Base-by-base conservation (phyloP, 441 rosid species). In the Populus tomentosa region DNA sequence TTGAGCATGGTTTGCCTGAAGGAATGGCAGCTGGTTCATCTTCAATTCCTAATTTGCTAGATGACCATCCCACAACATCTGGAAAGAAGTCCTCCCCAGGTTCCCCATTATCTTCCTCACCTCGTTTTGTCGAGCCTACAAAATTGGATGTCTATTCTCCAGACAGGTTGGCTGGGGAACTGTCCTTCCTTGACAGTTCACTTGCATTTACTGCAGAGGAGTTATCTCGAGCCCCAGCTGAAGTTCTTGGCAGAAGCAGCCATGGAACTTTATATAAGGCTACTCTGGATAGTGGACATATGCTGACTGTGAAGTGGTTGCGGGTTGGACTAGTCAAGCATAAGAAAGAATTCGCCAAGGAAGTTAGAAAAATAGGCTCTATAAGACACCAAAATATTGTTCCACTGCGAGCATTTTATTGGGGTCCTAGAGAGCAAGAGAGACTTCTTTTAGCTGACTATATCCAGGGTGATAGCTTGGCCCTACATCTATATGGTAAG, bases 351-450 rank as follows among this genome's bases (percentile, higher is more conserved):
- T 94, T 96, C 79, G 92, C 94, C 1, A 90, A 83, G 86, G 98
- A 96, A 86, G 95, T 85, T 11, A 91, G 90, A 79, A 90, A 83
- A 75, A 88, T 96, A 61, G 95, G 98, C 30, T 90, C 94, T 21
- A 81, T 94, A 74, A 85, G 86, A 78, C 92, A 94, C 87, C 90
- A 90, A 16, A 90, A 87, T 81, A 88, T 92, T 78, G 94, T 94
- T 75, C 89, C 98, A 7, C 63, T 96, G 69, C 88, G 95, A 77
- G 98, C 98, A 7, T 96, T 91, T 85, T 96, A 96, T 75, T 91
- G 97, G 97, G 98, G 99, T 6, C 98, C 96, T 40, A 90, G 95
- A 79, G 98, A 94, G 83, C 98, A 93, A 77, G 99, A 96, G 82
- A 85, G 97, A 79, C 99, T 94, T 82, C 95, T 96, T 72, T 85